Base-by-base conservation (phyloP, 495 filamentous ascomycete species). In the Aspergillus panamensis region DNA sequence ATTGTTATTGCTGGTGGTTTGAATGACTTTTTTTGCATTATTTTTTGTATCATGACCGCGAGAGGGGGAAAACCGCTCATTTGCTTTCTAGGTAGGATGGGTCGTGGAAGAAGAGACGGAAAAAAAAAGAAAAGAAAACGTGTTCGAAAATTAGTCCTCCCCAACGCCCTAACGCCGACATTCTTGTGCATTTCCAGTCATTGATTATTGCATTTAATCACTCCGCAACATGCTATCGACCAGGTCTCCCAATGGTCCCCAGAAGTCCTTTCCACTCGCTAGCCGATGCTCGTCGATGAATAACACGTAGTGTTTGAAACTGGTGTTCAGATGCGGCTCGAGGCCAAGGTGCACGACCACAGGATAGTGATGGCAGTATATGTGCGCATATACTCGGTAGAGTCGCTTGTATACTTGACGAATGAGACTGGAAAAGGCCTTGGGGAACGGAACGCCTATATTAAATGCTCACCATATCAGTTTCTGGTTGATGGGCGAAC, bases 341-440 rank as follows among this genome's bases (percentile, higher is more conserved):
- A 98, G 82, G 30, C 94, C 94, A 29, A 98, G 84, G 62, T 96
- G 92, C 31, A 96, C 87, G 51, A 98, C 87, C 44, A 98, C 94
- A 14, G 92, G 92, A 74, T 98, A 98, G 76, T 98, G 94, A 72
- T 98, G 94, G 81, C 94, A 98, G 82, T 98, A 98, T 65, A 98
- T 96, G 73, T 98, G 94, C 37, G 94, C 94, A 74, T 98, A 98
- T 51, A 98, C 93, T 57, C 94, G 89, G 74, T 97, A 98, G 72
- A 98, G 85, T 62, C 94, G 88, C 80, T 98, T 98, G 82, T 97
- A 96, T 63, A 98, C 87, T 77, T 96, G 91, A 53, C 91, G 87
- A 47, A 96, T 82, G 52, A 94, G 84, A 57, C 85, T 77, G 35
- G 90, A 85, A 75, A 98, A 98, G 13, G 84, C 86, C 71, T 96